Percentiles rank a stretch among this genome's conserved stretches.
These are phyloP conservation scores for Fraxinus albicans DNA, from an alignment of 305 asterid species.

Conservation along the genomic window DNA sequence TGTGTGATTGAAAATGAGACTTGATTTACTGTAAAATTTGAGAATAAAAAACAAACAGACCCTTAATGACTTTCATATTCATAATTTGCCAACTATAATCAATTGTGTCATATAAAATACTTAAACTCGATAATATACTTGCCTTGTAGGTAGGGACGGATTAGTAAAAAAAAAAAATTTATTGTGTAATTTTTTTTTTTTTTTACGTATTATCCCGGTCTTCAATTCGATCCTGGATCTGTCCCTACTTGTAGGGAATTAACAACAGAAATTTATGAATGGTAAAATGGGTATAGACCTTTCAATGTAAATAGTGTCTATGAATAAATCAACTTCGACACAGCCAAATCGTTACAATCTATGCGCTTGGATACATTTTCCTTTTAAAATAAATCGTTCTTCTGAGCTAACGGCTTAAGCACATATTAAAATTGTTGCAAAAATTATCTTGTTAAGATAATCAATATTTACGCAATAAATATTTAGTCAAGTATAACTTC, in stretches of 20 bases:
- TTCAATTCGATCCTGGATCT: no score
- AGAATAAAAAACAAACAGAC: no score
- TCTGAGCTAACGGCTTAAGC: not conserved
- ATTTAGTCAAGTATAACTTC: not conserved
- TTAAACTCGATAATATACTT: not conserved
- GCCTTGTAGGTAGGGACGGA: no score
- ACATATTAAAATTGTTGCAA: not conserved
- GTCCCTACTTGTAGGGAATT: not conserved
- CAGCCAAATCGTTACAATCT: not conserved
- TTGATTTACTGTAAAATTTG: no score
- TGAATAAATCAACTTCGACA: not conserved
- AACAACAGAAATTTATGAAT: not conserved
- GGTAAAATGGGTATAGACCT: not conserved
- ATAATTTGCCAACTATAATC: not conserved
- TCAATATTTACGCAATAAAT: not conserved
- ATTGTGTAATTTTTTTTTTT: no score
- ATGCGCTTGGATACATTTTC: not conserved
- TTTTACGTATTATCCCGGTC: no score
- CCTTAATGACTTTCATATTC: not conserved
- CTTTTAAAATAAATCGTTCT: not conserved
- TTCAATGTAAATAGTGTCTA: not conserved
- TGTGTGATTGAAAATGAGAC: no score
- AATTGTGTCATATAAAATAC: not conserved
- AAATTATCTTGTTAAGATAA: not conserved
- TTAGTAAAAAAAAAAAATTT: no score